phyloP scores from a whole-genome alignment of 129 eudicot species.

The Saposhnikovia divaricata region DNA sequence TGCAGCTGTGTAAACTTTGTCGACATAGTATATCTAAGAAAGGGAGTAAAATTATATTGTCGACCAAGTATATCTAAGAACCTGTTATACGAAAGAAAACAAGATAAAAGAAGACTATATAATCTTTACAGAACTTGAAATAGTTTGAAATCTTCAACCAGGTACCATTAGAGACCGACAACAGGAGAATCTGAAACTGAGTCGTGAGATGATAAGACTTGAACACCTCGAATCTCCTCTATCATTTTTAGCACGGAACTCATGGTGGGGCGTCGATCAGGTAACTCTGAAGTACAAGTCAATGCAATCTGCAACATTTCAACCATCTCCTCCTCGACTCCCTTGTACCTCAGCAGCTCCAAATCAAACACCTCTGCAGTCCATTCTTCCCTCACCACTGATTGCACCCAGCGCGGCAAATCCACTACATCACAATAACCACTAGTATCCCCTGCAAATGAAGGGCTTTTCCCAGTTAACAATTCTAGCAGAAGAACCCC shows the following conservation, averaged over 20 bases:
- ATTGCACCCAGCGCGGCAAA: conserved; percentile 84
- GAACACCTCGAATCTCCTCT: conserved; percentile 49
- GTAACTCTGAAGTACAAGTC: conserved; percentile 50
- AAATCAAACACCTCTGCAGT: conserved; percentile 87
- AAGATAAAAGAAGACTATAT: neutral
- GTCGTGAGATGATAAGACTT: conserved; percentile 46
- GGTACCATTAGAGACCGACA: conserved; percentile 24
- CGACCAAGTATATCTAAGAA: neutral
- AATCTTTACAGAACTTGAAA: neutral
- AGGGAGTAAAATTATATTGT: neutral
- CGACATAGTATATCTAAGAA: too few species aligned
- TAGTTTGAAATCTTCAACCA: conserved; percentile 9
- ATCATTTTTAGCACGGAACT: conserved; percentile 59
- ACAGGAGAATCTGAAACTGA: conserved; percentile 51
- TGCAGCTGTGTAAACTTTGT: too few species aligned
- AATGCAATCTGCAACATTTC: conserved; percentile 61
- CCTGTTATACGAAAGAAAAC: neutral
- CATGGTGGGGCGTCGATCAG: conserved; percentile 70
- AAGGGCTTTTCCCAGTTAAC: conserved; percentile 76
- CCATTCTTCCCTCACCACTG: conserved; percentile 94
- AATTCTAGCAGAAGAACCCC: conserved; percentile 78
- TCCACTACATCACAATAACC: conserved; percentile 56
- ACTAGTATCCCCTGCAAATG: conserved; percentile 33
- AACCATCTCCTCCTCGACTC: conserved; percentile 87
- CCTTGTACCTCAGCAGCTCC: conserved; percentile 82